Conservation (phyloP, 495 filamentous ascomycete genomes). For the Aeminium ludgeri region DNA sequence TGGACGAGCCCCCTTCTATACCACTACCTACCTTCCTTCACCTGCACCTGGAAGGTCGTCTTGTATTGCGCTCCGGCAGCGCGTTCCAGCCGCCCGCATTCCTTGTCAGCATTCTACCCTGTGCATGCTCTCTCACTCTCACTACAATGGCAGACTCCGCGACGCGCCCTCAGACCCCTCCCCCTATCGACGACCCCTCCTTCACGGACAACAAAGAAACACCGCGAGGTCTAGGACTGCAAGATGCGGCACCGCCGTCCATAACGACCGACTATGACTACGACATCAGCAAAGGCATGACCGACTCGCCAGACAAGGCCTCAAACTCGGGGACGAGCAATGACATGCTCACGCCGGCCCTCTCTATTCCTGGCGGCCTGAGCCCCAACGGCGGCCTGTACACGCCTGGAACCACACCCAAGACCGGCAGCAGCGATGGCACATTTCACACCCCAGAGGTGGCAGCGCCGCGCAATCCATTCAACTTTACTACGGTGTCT, state of each 20-base stretch:
- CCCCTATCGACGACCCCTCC: constrained; percentile 47
- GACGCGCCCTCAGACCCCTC: constrained; percentile 52
- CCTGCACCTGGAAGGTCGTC: no score
- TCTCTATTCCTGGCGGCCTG: constrained; percentile 1
- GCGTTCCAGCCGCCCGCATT: no score
- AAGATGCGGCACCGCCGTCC: constrained; percentile 15
- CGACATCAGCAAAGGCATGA: constrained; percentile 12
- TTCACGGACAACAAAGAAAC: constrained; percentile 18
- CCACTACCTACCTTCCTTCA: no score
- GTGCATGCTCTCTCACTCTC: no score
- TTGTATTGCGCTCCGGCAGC: no score
- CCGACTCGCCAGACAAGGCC: constrained; percentile 6
- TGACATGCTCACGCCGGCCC: constrained; percentile 12
- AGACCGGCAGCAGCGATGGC: constrained; percentile 15
- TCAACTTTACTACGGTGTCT: constrained; percentile 70
- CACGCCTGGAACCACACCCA: constrained; percentile 27
- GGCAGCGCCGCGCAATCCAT: constrained; percentile 40
- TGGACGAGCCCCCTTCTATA: no score
- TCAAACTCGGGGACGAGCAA: neutral
- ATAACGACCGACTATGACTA: constrained; percentile 12
- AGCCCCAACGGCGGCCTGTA: constrained; percentile 21
- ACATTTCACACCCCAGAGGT: constrained; percentile 16
- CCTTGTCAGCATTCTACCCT: no score
- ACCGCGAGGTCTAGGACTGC: constrained; percentile 24
- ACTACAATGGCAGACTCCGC: no score